Conservation (phyloP, 331 rosid species). For the Malus hybrid region DNA sequence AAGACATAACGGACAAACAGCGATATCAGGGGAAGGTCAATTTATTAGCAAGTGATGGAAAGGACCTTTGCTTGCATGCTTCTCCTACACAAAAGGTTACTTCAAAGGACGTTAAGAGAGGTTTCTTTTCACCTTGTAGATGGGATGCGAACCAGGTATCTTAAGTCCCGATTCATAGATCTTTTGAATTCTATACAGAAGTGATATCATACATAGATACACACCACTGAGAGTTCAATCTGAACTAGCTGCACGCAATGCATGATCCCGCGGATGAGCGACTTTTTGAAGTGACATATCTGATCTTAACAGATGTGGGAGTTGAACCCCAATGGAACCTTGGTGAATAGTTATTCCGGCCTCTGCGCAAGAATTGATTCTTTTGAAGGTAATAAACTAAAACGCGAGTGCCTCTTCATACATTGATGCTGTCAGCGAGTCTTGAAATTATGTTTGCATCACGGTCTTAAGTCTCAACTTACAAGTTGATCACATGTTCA, state of each 20-base stretch:
- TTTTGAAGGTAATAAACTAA: constrained; percentile 39
- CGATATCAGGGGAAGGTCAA: constrained; percentile 53
- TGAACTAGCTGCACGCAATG: not conserved
- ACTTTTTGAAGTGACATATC: constrained; percentile 14
- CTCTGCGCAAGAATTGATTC: constrained; percentile 60
- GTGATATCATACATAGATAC: not conserved
- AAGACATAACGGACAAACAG: constrained; percentile 24
- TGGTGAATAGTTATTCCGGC: constrained; percentile 71
- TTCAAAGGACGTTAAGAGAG: constrained; percentile 48
- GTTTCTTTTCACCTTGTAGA: constrained; percentile 60
- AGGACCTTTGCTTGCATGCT: constrained; percentile 62
- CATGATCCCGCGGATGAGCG: not conserved
- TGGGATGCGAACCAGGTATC: constrained; percentile 73
- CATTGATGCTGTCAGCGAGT: not conserved
- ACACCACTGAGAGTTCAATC: not conserved
- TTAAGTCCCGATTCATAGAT: not conserved
- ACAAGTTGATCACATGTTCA: constrained; percentile 32
- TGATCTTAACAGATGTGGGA: constrained; percentile 67
- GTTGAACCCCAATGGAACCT: constrained; percentile 58
- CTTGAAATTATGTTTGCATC: not conserved
- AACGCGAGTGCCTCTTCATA: not conserved
- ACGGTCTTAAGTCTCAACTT: constrained; percentile 2
- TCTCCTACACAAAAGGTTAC: constrained; percentile 59
- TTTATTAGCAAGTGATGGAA: constrained; percentile 35
- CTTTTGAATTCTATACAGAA: not conserved